These are phyloP conservation scores for Corrigiola litoralis DNA, from an alignment of 179 eudicot genomes.

Conservation along the genomic window DNA sequence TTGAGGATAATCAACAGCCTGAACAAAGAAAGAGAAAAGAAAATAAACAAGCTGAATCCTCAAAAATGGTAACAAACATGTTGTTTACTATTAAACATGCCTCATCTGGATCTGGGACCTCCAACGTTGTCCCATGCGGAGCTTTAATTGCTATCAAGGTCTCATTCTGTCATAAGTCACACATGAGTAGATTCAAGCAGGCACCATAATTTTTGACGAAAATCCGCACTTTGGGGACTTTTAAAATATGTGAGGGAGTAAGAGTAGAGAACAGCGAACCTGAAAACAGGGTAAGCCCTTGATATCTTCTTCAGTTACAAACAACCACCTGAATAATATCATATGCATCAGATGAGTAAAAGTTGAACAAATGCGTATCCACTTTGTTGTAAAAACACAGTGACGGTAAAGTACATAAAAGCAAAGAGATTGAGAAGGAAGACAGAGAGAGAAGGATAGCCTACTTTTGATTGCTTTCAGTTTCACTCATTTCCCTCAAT, in stretches of 20 bases:
- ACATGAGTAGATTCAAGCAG: slow-evolving; percentile 12
- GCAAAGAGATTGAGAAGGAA: neutral
- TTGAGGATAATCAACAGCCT: slow-evolving; percentile 89
- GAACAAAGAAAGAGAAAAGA: no score
- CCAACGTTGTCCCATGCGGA: slow-evolving; percentile 93
- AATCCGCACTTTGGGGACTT: neutral
- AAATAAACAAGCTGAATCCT: slow-evolving; percentile 13
- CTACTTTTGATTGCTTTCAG: slow-evolving; percentile 77
- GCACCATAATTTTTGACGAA: neutral
- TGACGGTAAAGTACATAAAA: neutral
- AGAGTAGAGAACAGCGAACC: slow-evolving; percentile 31
- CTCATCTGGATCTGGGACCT: slow-evolving; percentile 98
- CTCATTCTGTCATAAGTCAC: slow-evolving; percentile 53
- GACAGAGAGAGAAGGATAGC: slow-evolving; percentile 2
- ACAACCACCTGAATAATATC: slow-evolving; percentile 60
- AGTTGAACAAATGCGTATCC: neutral
- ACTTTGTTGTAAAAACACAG: neutral
- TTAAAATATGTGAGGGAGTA: neutral
- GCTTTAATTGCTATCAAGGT: slow-evolving; percentile 94
- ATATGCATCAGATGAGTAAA: slow-evolving; percentile 8
- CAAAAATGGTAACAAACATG: slow-evolving; percentile 5
- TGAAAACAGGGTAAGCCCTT: slow-evolving; percentile 78
- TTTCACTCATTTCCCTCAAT: slow-evolving; percentile 78
- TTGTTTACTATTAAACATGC: slow-evolving; percentile 27
- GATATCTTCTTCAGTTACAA: slow-evolving; percentile 92